Conservation (phyloP, 2,329 filamentous ascomycete species). For the Arthrinium puccinioides region DNA sequence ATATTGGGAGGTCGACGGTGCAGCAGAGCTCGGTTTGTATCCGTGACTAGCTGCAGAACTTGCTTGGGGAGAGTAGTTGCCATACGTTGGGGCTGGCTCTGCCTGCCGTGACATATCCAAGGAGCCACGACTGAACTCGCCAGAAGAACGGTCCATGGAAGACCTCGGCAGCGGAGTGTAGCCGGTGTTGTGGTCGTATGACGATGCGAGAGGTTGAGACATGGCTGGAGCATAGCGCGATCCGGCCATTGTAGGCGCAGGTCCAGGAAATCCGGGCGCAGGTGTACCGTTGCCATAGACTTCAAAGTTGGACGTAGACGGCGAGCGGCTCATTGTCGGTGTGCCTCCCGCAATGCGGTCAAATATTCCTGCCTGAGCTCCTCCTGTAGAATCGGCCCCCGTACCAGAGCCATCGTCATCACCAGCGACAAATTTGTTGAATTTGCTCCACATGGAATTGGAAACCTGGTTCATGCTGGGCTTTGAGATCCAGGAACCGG, state of each 20-base stretch:
- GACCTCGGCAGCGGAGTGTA: slow-evolving; percentile 28
- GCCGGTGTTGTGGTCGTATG: slow-evolving; percentile 27
- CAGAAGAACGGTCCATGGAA: slow-evolving; percentile 37
- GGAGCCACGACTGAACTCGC: slow-evolving; percentile 30
- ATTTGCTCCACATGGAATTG: slow-evolving; percentile 80
- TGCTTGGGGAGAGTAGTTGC: slow-evolving; percentile 25
- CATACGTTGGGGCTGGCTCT: slow-evolving; percentile 27
- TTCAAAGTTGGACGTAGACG: slow-evolving; percentile 66
- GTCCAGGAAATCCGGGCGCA: slow-evolving; percentile 7
- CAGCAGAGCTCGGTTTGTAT: slow-evolving; percentile 20
- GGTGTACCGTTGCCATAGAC: slow-evolving; percentile 50
- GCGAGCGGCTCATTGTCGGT: slow-evolving; percentile 66
- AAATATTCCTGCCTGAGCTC: slow-evolving; percentile 68
- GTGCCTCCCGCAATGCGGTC: slow-evolving; percentile 71
- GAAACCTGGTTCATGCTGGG: slow-evolving; percentile 95
- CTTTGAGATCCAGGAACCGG: slow-evolving; percentile 85
- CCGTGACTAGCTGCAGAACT: slow-evolving; percentile 19
- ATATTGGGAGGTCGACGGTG: slow-evolving; percentile 14
- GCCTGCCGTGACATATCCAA: slow-evolving; percentile 34
- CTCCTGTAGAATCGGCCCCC: slow-evolving; percentile 47
- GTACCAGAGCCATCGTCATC: slow-evolving; percentile 67
- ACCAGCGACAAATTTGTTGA: slow-evolving; percentile 93
- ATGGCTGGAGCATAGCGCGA: slow-evolving; percentile 43
- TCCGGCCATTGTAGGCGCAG: slow-evolving; percentile 32
- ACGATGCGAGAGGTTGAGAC: slow-evolving; percentile 18